Evolutionary conservation across 306 rosid species (phyloP).

Genomic region (Inga leiocalycina): DNA sequence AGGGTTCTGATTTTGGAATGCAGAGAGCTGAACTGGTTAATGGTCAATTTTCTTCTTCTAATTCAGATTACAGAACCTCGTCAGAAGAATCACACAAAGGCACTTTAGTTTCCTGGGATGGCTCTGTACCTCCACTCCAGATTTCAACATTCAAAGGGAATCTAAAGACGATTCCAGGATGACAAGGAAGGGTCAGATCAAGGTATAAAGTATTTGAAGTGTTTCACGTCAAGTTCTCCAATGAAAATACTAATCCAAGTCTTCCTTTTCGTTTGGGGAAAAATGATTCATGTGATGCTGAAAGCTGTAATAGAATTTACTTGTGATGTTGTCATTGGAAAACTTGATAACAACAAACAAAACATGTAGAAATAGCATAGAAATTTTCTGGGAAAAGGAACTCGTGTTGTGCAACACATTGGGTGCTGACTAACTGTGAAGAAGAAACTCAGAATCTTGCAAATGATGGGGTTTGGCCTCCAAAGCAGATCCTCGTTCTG

Average conservation of each 20-base stretch:
- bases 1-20: not conserved
- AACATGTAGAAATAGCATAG: not conserved
- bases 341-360: not conserved
- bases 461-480: not conserved
- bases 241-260: not conserved
- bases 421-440: not conserved
- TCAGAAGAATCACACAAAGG: slow-evolving; percentile 27
- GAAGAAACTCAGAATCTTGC: slow-evolving; percentile 21
- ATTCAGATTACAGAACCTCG: slow-evolving; percentile 24
- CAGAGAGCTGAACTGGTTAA: slow-evolving; percentile 30
- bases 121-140: slow-evolving; percentile 33
- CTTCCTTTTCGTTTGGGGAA: not conserved
- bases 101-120: slow-evolving; percentile 22
- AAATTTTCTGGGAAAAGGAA: not conserved
- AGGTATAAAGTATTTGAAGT: not conserved
- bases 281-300: not conserved
- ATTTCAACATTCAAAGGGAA: slow-evolving; percentile 25
- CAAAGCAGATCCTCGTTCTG: not conserved
- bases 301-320: not conserved
- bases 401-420: not conserved
- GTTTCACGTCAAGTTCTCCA: not conserved
- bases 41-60: slow-evolving; percentile 24
- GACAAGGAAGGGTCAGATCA: not conserved
- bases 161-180: not conserved
- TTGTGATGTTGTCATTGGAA: not conserved